phyloP scores from a whole-genome alignment of 345 rosid genomes.

The Melaleuca alternifolia region DNA sequence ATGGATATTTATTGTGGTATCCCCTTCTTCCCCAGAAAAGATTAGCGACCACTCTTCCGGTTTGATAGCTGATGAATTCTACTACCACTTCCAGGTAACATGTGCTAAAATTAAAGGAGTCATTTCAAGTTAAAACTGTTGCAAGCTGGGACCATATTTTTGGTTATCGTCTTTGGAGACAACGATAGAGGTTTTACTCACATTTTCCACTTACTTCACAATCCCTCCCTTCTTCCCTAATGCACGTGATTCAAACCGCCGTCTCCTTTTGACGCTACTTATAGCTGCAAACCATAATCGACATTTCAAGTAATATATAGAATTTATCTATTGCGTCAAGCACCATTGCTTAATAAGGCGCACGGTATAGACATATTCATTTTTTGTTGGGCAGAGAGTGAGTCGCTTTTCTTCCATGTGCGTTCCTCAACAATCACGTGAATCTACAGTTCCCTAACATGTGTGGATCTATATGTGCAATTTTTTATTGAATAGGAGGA shows the following conservation, averaged over 20 bases:
- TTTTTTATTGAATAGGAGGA: slow-evolving; percentile 19
- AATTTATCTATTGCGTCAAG: neutral
- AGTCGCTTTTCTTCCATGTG: neutral
- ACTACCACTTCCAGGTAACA: slow-evolving; percentile 25
- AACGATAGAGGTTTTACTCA: neutral
- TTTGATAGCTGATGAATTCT: slow-evolving; percentile 28
- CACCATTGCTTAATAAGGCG: neutral
- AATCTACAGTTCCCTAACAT: neutral
- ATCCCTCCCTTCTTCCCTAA: neutral
- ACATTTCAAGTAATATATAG: neutral
- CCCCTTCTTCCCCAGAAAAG: neutral
- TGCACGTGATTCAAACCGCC: neutral
- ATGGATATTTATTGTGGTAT: neutral
- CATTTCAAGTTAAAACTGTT: neutral
- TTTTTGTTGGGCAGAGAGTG: no score
- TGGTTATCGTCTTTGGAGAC: neutral
- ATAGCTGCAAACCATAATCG: neutral
- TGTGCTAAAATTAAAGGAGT: neutral
- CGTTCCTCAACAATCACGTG: neutral
- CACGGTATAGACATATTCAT: neutral
- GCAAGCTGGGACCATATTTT: neutral
- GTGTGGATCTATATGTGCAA: neutral
- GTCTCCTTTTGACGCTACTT: neutral
- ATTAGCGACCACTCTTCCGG: slow-evolving; percentile 6
- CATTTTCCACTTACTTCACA: neutral